Evolutionary conservation across 306 rosid genomes (phyloP), one percentile per base, ranked within the genome.

Genomic region (Myrica gale): DNA sequence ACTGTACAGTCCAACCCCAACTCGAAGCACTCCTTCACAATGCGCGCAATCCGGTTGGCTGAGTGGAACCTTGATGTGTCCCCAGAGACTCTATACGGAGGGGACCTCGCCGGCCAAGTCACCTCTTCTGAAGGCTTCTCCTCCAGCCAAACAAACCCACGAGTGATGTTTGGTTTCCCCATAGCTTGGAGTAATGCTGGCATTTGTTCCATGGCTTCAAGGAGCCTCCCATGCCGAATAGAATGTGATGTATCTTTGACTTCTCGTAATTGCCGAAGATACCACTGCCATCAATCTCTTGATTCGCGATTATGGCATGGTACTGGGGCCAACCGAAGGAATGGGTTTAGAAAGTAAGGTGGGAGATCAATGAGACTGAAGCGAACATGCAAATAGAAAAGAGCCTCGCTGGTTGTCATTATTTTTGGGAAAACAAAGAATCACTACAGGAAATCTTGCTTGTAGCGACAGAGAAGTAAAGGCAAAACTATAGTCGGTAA

Each of bases 21-120:
- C 56, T 93, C 91, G 45, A 89, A 93, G 69, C 89, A 88, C 84
- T 93, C 97, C 65, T 93, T 89, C 48, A 93, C 83, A 42, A 90
- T 93, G 12, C 96, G 78, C 1, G 93, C 93, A 7, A 90, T 73
- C 4, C 91, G 87, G 32, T 86, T 77, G 1, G 96, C 95, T 0
- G 96, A 89, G 65, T 82, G 82, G 50, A 90, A 93, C 4, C 75
- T 39, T 0, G 93, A 82, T 6, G 92, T 89, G 53, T 93, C 21
- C 1, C 19, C 78, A 0, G 96, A 93, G n/a, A 89, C 77, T 62
- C 1, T 82, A 72, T 76, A 88, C 1, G 82, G 89, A 0, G 88
- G 88, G 0, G 88, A 84, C 0, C 80, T 82, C 16, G 47, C 48
- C 0, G 87, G 79, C 98, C 96, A 91, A 0, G 87, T 82, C 19